Evolutionary conservation across 164 flowering plant genomes (phyloP).

Genomic region (Annona squamosa): DNA sequence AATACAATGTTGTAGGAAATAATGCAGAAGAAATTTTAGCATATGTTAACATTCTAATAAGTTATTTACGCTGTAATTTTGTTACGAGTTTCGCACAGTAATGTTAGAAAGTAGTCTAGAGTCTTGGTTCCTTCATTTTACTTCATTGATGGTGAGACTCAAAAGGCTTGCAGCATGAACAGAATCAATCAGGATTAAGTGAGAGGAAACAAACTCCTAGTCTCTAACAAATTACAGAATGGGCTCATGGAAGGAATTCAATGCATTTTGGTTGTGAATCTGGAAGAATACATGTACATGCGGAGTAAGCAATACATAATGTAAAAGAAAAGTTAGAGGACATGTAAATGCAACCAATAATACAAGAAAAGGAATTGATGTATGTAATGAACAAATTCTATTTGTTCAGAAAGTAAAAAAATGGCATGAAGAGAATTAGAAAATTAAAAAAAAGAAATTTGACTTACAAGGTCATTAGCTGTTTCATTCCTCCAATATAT

Average conservation of each 20-base stretch:
- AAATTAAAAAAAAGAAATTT: not conserved
- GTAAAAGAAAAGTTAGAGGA: not conserved
- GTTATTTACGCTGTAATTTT: not conserved
- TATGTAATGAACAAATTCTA: not conserved
- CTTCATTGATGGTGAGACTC: not conserved
- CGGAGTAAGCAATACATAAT: not conserved
- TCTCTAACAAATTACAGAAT: too few relatives aligned
- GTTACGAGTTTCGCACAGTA: too few relatives aligned
- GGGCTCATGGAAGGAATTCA: too few relatives aligned
- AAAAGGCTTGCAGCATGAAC: not conserved
- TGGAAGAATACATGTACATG: not conserved
- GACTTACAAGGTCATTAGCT: constrained; percentile 42
- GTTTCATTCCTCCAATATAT: constrained; percentile 35
- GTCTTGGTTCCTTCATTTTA: too few relatives aligned
- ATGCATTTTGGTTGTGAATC: too few relatives aligned
- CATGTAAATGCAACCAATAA: too few relatives aligned
- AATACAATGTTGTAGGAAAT: not conserved
- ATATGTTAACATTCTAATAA: not conserved
- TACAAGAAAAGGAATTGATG: not conserved
- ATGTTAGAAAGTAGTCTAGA: too few relatives aligned
- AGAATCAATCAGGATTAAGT: too few relatives aligned
- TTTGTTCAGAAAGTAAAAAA: not conserved
- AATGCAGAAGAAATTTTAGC: not conserved
- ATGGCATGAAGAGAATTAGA: not conserved
- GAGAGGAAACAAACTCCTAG: too few relatives aligned